phyloP scores from a whole-genome alignment of 2,329 filamentous ascomycete species.

The Aspergillus fumigatus region DNA sequence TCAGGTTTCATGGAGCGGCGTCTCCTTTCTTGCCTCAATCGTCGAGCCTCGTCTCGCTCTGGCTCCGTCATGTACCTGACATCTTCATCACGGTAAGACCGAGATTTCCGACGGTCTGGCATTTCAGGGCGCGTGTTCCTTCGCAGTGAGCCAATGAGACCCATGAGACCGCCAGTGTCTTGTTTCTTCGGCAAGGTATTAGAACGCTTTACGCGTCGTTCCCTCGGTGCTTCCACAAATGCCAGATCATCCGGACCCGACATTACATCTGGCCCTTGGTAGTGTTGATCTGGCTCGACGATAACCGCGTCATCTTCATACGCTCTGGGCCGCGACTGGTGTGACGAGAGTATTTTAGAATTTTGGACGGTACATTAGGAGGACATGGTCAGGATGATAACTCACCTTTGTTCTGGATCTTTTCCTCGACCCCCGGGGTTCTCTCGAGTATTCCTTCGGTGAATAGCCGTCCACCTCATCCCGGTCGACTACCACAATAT shows the following conservation, averaged over 20 bases:
- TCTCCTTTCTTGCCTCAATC: constrained; percentile 32
- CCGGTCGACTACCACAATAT: constrained; percentile 55
- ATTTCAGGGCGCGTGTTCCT: constrained; percentile 30
- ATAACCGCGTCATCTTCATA: constrained; percentile 51
- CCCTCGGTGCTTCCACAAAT: constrained; percentile 47
- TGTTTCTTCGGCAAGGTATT: constrained; percentile 61
- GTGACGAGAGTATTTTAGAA: background rate
- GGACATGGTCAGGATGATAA: background rate
- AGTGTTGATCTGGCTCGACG: constrained; percentile 47
- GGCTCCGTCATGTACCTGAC: constrained; percentile 29
- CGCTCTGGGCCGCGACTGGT: constrained; percentile 30
- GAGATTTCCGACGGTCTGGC: constrained; percentile 35
- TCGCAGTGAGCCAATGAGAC: constrained; percentile 55
- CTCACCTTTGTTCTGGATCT: constrained; percentile 38
- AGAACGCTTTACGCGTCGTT: constrained; percentile 55
- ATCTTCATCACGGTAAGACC: constrained; percentile 35
- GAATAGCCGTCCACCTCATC: constrained; percentile 37
- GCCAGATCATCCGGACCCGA: constrained; percentile 49
- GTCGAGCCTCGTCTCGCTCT: constrained; percentile 33
- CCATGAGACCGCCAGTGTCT: constrained; percentile 51
- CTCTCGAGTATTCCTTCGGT: constrained; percentile 29
- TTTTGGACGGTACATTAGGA: background rate
- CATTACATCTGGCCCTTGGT: constrained; percentile 41
- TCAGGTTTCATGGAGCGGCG: constrained; percentile 44
- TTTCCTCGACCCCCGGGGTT: constrained; percentile 29